Evolutionary conservation across 306 rosid genomes (phyloP).

Genomic region (Fagus sylvatica): DNA sequence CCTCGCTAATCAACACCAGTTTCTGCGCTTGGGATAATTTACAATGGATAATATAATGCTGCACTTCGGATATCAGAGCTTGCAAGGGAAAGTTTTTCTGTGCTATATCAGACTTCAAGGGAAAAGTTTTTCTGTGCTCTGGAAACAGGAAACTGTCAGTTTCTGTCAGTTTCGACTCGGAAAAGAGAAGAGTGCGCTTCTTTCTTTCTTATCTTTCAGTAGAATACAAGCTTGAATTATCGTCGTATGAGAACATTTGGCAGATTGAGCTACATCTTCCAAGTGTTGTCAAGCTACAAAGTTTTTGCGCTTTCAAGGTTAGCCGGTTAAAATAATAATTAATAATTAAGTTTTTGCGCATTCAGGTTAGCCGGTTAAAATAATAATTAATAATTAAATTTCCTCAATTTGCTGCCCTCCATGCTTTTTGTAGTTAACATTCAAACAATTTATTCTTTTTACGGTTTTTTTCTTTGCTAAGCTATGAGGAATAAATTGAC

Average conservation of each 20-base stretch:
- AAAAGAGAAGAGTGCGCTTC: conserved; percentile 32
- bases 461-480: no score
- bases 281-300: conserved; percentile 15
- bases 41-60: conserved; percentile 22
- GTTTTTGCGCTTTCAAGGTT: conserved; percentile 62
- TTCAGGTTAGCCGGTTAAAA: conserved; percentile 44
- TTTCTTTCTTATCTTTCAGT: conserved; percentile 21
- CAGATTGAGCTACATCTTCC: conserved; percentile 41
- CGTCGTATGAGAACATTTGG: conserved; percentile 41
- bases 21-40: no score
- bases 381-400: not conserved
- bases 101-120: conserved; percentile 45
- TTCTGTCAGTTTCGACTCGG: conserved; percentile 37
- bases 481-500: no score
- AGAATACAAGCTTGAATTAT: conserved; percentile 55
- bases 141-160: conserved; percentile 44
- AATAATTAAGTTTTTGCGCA: conserved; percentile 35
- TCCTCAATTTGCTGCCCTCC: not conserved
- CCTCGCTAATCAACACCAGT: no score
- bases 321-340: not conserved
- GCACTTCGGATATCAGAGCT: conserved; percentile 52
- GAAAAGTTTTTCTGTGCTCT: conserved; percentile 43
- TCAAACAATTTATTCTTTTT: not conserved
- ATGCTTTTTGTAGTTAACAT: not conserved
- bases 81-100: conserved; percentile 41